A percentile compares a stretch with the other conserved stretches of the same genome.
phyloP scores from a whole-genome alignment of 257 asterid species.

The Knoxia roxburghii region DNA sequence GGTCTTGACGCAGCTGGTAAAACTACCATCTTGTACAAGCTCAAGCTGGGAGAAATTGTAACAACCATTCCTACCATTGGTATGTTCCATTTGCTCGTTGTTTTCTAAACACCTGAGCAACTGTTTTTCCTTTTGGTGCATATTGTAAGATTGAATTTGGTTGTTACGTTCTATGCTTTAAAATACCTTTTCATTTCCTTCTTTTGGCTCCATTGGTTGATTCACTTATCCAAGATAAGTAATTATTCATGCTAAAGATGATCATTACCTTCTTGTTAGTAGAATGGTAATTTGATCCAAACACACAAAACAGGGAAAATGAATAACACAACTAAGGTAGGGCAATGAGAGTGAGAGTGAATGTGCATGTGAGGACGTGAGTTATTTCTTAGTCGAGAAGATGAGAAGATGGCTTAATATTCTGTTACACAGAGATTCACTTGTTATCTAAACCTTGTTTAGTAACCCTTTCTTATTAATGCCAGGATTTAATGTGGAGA shows the following conservation, averaged over 20 bases:
- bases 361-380: too few species aligned
- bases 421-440: too few species aligned
- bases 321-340: neutral
- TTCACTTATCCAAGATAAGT: neutral
- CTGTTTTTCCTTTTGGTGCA: neutral
- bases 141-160: neutral
- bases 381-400: too few species aligned
- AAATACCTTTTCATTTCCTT: neutral
- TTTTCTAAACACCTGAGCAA: neutral
- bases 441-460: neutral
- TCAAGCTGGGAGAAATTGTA: constrained; percentile 78
- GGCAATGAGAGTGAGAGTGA: too few species aligned
- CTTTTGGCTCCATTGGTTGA: neutral
- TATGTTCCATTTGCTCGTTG: constrained; percentile 22
- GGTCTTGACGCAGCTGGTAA: constrained; percentile 91
- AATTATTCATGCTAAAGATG: neutral
- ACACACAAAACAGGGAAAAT: neutral
- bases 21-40: constrained; percentile 76
- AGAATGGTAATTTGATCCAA: too few species aligned
- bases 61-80: constrained; percentile 80
- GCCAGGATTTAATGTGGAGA: constrained; percentile 53
- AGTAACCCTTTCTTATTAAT: neutral
- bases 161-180: neutral
- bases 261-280: neutral
- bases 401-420: too few species aligned